Percentiles rank a stretch among this genome's conserved stretches.
phyloP scores from a whole-genome alignment of 164 flowering plant genomes.

The Aristolochia fimbriata region DNA sequence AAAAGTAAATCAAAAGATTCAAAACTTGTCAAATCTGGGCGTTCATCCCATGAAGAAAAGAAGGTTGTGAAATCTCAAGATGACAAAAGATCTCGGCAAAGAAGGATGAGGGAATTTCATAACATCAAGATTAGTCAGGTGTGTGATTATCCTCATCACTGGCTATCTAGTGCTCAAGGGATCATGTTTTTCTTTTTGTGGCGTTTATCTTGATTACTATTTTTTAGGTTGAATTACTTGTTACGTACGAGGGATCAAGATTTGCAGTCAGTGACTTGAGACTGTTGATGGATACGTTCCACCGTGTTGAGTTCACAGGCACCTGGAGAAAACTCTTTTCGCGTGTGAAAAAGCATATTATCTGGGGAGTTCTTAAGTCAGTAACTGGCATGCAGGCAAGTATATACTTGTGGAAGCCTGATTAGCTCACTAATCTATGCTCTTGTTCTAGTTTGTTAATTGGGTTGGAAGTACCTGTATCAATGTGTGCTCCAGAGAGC shows the following conservation, averaged over 20 bases:
- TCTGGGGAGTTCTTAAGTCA: conserved; percentile 97
- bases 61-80: conserved; percentile 60
- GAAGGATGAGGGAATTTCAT: conserved; percentile 88
- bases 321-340: conserved; percentile 95
- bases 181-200: neutral
- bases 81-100: conserved; percentile 74
- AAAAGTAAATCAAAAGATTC: conserved; percentile 57
- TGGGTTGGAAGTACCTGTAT: too few species aligned
- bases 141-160: conserved; percentile 12
- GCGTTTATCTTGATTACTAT: neutral
- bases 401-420: neutral
- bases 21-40: conserved; percentile 57
- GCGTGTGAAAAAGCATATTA: conserved; percentile 90
- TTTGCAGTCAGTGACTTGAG: conserved; percentile 85
- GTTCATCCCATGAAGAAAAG: conserved; percentile 90
- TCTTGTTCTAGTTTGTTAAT: too few species aligned
- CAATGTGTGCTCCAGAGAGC: too few species aligned
- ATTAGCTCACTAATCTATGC: too few species aligned
- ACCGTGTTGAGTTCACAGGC: conserved; percentile 84
- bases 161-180: neutral
- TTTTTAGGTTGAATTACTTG: conserved; percentile 76
- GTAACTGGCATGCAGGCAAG: conserved; percentile 99
- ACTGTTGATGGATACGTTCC: conserved; percentile 91
- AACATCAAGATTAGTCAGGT: conserved; percentile 97
- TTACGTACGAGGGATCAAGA: conserved; percentile 91